Conservation (phyloP, 2,329 filamentous ascomycete species). For the Alternaria alternata region DNA sequence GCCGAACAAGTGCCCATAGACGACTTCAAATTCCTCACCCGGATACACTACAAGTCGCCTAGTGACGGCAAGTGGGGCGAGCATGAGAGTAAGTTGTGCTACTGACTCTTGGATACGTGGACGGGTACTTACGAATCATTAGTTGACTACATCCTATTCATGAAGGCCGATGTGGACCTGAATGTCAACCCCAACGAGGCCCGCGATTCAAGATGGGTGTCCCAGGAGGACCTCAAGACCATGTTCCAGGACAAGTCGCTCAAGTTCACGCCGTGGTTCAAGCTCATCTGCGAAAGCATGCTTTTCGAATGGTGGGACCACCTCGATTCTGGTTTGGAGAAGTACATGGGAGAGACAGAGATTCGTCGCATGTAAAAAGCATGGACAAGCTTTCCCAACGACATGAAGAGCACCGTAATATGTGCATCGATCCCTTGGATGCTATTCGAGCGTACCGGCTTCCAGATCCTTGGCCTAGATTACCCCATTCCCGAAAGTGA, state of each 20-base stretch:
- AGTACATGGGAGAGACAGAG: slow-evolving; percentile 83
- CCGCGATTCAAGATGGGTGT: slow-evolving; percentile 83
- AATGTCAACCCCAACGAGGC: slow-evolving; percentile 88
- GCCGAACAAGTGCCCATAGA: slow-evolving; percentile 87
- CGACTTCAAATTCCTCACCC: slow-evolving; percentile 90
- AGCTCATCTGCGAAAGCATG: slow-evolving; percentile 97
- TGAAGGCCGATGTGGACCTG: slow-evolving; percentile 84
- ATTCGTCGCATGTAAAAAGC: slow-evolving; percentile 79
- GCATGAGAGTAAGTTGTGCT: slow-evolving; percentile 79
- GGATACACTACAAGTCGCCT: slow-evolving; percentile 97
- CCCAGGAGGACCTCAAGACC: slow-evolving; percentile 78
- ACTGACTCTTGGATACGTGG: not conserved
- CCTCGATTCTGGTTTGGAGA: slow-evolving; percentile 80
- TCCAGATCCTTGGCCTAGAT: slow-evolving; percentile 17
- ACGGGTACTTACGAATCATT: slow-evolving; percentile 29
- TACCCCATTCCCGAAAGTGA: slow-evolving; percentile 28
- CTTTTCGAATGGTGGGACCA: slow-evolving; percentile 97
- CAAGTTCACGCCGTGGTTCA: slow-evolving; percentile 98
- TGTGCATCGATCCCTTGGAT: not conserved
- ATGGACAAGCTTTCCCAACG: not conserved
- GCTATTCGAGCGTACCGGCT: not conserved
- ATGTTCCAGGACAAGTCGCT: slow-evolving; percentile 83
- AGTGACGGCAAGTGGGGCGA: slow-evolving; percentile 99
- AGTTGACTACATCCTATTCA: slow-evolving; percentile 99
- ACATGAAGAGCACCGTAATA: not conserved